Evolutionary conservation across 139 green algal genomes (phyloP).

Genomic region (Volvox africanus): DNA sequence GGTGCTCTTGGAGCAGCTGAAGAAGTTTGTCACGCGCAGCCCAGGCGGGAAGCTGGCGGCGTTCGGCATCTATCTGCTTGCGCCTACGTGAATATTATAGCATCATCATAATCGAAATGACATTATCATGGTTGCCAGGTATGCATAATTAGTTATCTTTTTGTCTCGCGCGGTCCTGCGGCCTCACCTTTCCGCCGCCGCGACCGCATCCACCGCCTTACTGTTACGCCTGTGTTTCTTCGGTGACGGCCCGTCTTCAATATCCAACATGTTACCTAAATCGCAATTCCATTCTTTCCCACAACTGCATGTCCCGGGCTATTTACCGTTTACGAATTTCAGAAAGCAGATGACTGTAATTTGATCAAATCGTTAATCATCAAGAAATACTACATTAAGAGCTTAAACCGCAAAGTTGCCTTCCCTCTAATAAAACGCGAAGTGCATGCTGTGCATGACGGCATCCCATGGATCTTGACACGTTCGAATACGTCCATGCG

Average conservation of each 20-base stretch:
- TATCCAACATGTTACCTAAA: background rate
- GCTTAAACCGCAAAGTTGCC: too few relatives aligned
- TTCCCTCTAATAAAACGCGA: too few relatives aligned
- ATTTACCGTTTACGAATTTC: too few relatives aligned
- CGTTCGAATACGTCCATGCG: too few relatives aligned
- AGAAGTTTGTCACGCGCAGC: constrained; percentile 69
- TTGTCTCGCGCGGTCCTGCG: background rate
- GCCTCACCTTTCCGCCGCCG: constrained; percentile 17
- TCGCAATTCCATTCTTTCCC: too few relatives aligned
- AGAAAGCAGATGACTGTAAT: too few relatives aligned
- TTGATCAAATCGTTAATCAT: too few relatives aligned
- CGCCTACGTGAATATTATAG: constrained; percentile 30
- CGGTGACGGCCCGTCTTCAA: background rate
- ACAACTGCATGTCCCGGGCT: too few relatives aligned
- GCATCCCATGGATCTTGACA: too few relatives aligned
- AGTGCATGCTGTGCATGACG: too few relatives aligned
- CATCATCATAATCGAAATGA: background rate
- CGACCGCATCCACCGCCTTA: background rate
- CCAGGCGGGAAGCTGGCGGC: constrained; percentile 78
- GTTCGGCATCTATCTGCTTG: constrained; percentile 55
- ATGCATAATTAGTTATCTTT: background rate
- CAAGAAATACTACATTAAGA: too few relatives aligned
- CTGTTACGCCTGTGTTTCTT: constrained; percentile 6
- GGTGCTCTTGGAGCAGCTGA: constrained; percentile 61
- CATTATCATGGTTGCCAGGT: background rate